Percentiles rank a stretch among this genome's conserved stretches.
Conservation (phyloP, 305 asterid genomes). For the Rubia tinctorum region DNA sequence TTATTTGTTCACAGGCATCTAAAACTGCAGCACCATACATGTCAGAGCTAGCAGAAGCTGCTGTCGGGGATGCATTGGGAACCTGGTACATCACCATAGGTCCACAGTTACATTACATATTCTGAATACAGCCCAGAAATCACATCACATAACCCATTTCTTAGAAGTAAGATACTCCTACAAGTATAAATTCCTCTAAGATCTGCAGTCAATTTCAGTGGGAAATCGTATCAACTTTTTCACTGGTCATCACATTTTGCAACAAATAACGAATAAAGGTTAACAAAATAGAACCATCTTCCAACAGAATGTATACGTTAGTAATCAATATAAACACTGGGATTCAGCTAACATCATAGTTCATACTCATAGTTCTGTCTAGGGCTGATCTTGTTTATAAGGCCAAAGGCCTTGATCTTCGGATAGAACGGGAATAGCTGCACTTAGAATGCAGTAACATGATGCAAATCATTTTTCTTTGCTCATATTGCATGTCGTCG, state of each 20-base stretch:
- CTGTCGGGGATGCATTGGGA: constrained; percentile 96
- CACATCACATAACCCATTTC: neutral
- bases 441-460: too few species aligned
- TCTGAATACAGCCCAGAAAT: neutral
- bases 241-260: neutral
- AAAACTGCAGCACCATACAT: constrained; percentile 95
- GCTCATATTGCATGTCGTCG: too few species aligned
- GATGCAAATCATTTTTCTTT: too few species aligned
- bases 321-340: neutral
- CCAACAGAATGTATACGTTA: neutral
- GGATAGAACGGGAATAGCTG: too few species aligned
- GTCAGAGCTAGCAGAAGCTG: constrained; percentile 99
- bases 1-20: constrained; percentile 93
- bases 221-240: neutral
- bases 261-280: neutral
- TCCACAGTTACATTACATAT: neutral
- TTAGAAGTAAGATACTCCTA: neutral
- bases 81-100: constrained; percentile 41
- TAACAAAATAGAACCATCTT: neutral
- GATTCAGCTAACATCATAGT: neutral
- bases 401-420: too few species aligned
- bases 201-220: constrained; percentile 2
- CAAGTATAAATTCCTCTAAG: neutral
- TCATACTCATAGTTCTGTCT: too few species aligned
- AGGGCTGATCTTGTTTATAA: too few species aligned